A percentile compares a stretch with the other conserved stretches of the same genome.
Conservation (phyloP, 768 basidiomycete genomes). For the Vararia minispora region DNA sequence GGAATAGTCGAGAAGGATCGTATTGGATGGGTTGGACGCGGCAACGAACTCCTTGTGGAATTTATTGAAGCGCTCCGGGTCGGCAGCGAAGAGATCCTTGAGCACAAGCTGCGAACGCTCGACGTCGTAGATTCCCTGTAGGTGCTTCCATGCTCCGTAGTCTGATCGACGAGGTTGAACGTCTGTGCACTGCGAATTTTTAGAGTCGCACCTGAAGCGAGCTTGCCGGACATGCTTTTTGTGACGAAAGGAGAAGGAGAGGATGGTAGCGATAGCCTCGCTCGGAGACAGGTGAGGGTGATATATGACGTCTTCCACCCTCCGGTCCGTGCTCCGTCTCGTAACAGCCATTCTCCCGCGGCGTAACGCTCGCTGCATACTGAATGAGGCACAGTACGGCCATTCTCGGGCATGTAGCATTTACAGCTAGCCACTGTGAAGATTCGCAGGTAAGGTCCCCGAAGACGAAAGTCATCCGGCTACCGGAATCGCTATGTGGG, state of each 20-base stretch:
- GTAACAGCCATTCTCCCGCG: no score
- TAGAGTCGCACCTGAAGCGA: conserved; percentile 12
- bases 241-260: background rate
- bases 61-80: conserved; percentile 77
- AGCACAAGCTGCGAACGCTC: conserved; percentile 68
- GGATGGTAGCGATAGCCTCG: no score
- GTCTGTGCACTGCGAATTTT: background rate
- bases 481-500: no score
- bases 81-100: conserved; percentile 86
- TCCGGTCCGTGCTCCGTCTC: no score
- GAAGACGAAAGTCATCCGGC: no score
- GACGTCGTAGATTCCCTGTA: conserved; percentile 71
- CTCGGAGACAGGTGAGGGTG: no score
- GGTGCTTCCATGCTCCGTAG: conserved; percentile 84
- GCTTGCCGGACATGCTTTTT: conserved; percentile 12
- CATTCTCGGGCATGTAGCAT: no score
- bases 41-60: conserved; percentile 74
- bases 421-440: no score
- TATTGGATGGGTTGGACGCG: conserved; percentile 50
- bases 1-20: conserved; percentile 91
- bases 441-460: no score
- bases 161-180: conserved; percentile 35
- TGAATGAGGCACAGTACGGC: no score
- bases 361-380: no score
- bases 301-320: no score